Percentiles rank a stretch among this genome's conserved stretches.
Conservation (phyloP, 495 filamentous ascomycete genomes). For the Annulohypoxylon maeteangense region DNA sequence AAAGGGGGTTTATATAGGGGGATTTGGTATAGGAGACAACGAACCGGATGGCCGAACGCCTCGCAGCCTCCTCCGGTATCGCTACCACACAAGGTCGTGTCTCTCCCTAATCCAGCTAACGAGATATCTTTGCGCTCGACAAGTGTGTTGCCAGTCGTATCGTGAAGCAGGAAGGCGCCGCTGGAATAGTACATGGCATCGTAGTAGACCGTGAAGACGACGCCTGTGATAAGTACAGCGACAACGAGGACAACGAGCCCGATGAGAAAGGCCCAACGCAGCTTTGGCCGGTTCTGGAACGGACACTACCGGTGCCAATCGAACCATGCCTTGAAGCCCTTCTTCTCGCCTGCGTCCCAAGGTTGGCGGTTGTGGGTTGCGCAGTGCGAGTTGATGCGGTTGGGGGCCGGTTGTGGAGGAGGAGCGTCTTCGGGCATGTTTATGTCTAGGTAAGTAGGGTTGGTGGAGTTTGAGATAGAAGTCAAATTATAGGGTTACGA, state of each 20-base stretch:
- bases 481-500: background rate
- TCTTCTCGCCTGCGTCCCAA: constrained; percentile 19
- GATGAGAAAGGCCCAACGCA: constrained; percentile 39
- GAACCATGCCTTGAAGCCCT: constrained; percentile 7
- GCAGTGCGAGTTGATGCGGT: constrained; percentile 22
- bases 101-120: background rate
- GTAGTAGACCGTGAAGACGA: constrained; percentile 42
- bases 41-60: constrained; percentile 28
- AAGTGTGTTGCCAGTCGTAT: background rate
- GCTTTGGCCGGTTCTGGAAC: constrained; percentile 39
- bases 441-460: background rate
- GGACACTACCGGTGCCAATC: constrained; percentile 37
- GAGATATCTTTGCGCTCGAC: background rate
- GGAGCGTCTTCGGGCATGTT: background rate
- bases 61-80: constrained; percentile 32
- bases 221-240: constrained; percentile 33
- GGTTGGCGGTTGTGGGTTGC: constrained; percentile 16
- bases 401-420: background rate
- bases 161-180: constrained; percentile 35
- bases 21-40: background rate
- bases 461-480: background rate
- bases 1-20: too few relatives aligned
- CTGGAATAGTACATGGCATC: constrained; percentile 39
- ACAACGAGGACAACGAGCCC: constrained; percentile 34
- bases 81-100: background rate